Conservation (phyloP, 108 stramenopile genomes). For the Skeletonema potamos region DNA sequence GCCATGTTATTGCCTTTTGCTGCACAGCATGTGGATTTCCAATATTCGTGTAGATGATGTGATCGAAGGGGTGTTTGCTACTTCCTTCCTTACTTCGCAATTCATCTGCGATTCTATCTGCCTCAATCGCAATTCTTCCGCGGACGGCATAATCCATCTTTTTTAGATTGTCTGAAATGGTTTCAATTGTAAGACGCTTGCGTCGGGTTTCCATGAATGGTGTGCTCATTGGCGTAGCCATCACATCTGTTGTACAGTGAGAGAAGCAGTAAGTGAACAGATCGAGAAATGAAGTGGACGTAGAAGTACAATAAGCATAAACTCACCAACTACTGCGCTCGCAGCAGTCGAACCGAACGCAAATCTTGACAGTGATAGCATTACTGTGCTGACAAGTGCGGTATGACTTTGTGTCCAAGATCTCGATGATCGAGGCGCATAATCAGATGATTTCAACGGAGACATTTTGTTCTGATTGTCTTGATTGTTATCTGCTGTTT, state of each 20-base stretch:
- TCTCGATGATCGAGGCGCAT: not conserved
- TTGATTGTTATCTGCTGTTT: too few species aligned
- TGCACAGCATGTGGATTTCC: constrained; percentile 95
- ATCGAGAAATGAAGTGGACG: not conserved
- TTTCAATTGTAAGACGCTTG: constrained; percentile 61
- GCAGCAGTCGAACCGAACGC: constrained; percentile 15
- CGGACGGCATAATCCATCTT: constrained; percentile 90
- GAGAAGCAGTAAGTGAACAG: not conserved
- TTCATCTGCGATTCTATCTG: constrained; percentile 71
- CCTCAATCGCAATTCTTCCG: constrained; percentile 80
- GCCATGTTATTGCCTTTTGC: constrained; percentile 89
- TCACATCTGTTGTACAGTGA: not conserved
- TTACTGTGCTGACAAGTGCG: constrained; percentile 4
- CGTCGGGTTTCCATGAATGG: constrained; percentile 9
- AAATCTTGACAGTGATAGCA: constrained; percentile 9
- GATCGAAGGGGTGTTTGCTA: constrained; percentile 64
- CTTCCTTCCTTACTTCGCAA: constrained; percentile 17
- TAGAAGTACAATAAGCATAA: not conserved
- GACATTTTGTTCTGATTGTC: not conserved
- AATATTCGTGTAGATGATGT: constrained; percentile 95
- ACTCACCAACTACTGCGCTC: not conserved
- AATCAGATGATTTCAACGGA: not conserved
- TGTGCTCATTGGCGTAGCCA: not conserved
- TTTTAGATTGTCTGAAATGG: constrained; percentile 61
- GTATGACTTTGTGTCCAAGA: not conserved